These are phyloP conservation scores for Scutellaria barbata DNA, from an alignment of 257 asterid genomes.

Conservation along the genomic window DNA sequence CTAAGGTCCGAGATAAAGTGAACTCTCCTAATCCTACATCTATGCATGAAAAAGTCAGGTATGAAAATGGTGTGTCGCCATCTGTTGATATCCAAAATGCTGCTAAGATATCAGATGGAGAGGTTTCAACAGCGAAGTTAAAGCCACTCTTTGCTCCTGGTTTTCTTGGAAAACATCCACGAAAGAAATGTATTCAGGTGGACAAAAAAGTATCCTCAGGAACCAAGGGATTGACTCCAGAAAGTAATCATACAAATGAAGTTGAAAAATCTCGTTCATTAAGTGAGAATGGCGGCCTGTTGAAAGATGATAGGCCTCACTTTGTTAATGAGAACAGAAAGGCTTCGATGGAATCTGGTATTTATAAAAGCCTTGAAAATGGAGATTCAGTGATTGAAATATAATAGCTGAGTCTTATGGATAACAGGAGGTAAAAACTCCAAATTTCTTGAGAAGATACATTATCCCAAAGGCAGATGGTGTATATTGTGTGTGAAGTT, in stretches of 20 bases:
- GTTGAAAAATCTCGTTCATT: slow-evolving; percentile 26
- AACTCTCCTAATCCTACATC: slow-evolving; percentile 32
- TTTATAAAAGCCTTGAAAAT: slow-evolving; percentile 38
- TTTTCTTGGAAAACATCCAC: slow-evolving; percentile 61
- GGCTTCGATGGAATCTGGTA: slow-evolving; percentile 33
- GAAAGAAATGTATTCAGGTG: slow-evolving; percentile 35
- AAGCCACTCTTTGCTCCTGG: slow-evolving; percentile 70
- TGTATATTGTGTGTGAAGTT: slow-evolving; percentile 6
- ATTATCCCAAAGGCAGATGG: slow-evolving; percentile 9
- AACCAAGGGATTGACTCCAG: slow-evolving; percentile 20
- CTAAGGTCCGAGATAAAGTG: slow-evolving; percentile 30
- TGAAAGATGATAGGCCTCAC: slow-evolving; percentile 33
- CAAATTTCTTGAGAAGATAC: not conserved
- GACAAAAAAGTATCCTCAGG: slow-evolving; percentile 32
- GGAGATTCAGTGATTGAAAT: slow-evolving; percentile 34
- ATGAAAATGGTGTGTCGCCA: slow-evolving; percentile 35
- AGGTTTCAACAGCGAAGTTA: slow-evolving; percentile 37
- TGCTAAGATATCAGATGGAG: slow-evolving; percentile 42
- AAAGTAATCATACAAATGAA: slow-evolving; percentile 29
- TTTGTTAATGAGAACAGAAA: slow-evolving; percentile 39
- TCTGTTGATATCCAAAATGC: slow-evolving; percentile 33
- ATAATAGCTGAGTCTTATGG: slow-evolving; percentile 24
- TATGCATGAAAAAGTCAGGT: slow-evolving; percentile 26
- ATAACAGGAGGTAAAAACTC: slow-evolving; percentile 21
- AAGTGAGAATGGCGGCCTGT: slow-evolving; percentile 39